A percentile compares a stretch with the other conserved stretches of the same genome.
These are phyloP conservation scores for Prunus kanzakura DNA, from an alignment of 306 rosid genomes.

Conservation along the genomic window DNA sequence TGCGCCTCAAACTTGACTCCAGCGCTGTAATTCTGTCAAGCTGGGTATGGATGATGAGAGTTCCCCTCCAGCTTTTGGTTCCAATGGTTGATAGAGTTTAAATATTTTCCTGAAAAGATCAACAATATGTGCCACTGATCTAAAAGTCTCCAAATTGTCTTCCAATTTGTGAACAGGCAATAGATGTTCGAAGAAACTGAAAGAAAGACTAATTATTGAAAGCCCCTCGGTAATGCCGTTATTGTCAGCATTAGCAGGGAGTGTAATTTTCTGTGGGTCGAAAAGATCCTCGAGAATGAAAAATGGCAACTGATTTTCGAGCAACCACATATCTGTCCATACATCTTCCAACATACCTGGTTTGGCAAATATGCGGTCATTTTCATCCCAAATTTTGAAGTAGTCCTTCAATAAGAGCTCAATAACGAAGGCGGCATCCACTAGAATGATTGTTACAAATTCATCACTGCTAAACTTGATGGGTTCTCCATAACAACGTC, in stretches of 20 bases:
- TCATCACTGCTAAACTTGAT: neutral
- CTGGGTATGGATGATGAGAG: slow-evolving; percentile 11
- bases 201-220: slow-evolving; percentile 19
- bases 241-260: neutral
- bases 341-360: slow-evolving; percentile 28
- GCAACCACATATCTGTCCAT: slow-evolving; percentile 24
- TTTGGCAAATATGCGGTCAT: slow-evolving; percentile 9
- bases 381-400: neutral
- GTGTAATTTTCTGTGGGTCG: neutral
- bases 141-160: neutral
- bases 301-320: slow-evolving; percentile 47
- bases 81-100: slow-evolving; percentile 3
- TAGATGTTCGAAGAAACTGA: slow-evolving; percentile 2
- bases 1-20: slow-evolving; percentile 26
- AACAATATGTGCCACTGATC: neutral
- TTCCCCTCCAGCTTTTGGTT: neutral
- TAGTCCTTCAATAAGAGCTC: neutral
- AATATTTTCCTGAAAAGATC: neutral
- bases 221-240: too few relatives aligned
- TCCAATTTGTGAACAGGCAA: neutral
- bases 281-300: slow-evolving; percentile 22
- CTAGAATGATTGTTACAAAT: slow-evolving; percentile 13
- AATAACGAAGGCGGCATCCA: slow-evolving; percentile 19
- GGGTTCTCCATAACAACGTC: slow-evolving; percentile 8
- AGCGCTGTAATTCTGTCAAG: slow-evolving; percentile 28